Base-by-base conservation (phyloP, 805 yeast genomes). In the Barnettozyma pratensis region DNA sequence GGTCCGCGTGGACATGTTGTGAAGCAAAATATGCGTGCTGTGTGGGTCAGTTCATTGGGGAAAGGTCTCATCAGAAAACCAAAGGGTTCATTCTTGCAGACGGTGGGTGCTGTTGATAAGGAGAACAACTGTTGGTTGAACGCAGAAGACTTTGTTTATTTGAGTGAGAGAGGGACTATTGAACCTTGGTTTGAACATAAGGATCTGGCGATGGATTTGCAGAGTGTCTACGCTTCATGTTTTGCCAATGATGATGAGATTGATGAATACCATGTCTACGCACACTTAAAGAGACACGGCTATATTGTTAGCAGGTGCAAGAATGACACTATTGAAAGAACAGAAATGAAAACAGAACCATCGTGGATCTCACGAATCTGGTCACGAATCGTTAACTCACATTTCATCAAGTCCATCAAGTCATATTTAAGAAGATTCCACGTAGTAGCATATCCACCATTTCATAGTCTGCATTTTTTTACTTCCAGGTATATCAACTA, bases 141-240 rank as follows among this genome's bases (percentile, higher is more conserved):
- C 26, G 77, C 79, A 14, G 80, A 87, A 49, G 98, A 91, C 57
- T 75, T 83, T 7, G 68, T 89, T 1, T 91, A 90, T 63, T 67
- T 91, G 47, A 77, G 83, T 2, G 96, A 91, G 62, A 71, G 98
- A 60, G 97, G 97, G 2, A 73, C 83, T 4, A 63, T 79, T 56
- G 68, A 73, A 32, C 75, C 79, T 26, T 73, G 57, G 54, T 48
- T 45, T 12, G 59, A 57, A 3, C 60, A 55, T 6, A 55, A 66
- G 6, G 70, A 65, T 27, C 55, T 65, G 2, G 71, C 77, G 4
- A 59, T 90, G 59, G 75, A 83, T 43, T 64, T 90, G 29, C 84
- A 86, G 53, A 83, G 79, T 43, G 70, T 85, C 6, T 87, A 88
- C 62, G 63, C 83, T 0, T 61, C 75, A 14, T 72, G 79, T 11